phyloP scores from a whole-genome alignment of 225 moss, liverwort and hornwort genomes.

The Neckera pumila region DNA sequence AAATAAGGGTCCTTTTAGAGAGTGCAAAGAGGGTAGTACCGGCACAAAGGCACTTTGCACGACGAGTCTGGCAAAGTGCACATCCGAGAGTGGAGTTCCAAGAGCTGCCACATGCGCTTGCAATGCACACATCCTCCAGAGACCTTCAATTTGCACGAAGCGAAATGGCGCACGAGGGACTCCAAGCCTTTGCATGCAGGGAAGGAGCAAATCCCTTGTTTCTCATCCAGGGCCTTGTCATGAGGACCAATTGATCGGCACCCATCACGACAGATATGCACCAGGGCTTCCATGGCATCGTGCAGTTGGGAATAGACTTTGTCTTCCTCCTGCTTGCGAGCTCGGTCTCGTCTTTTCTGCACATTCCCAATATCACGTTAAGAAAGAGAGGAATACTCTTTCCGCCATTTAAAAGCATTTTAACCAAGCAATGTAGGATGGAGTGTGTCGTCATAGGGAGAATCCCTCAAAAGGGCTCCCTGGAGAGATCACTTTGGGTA shows the following conservation, averaged over 20 bases:
- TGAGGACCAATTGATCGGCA: conserved; percentile 60
- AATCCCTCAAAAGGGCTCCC: background rate
- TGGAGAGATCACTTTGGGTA: background rate
- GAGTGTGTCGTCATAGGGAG: background rate
- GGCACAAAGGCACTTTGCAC: conserved; percentile 79
- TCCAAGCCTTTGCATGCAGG: conserved; percentile 73
- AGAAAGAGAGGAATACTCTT: background rate
- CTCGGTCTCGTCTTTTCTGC: conserved; percentile 46
- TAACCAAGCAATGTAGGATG: background rate
- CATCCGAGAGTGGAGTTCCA: conserved; percentile 72
- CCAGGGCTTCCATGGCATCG: conserved; percentile 72
- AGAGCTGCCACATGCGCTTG: conserved; percentile 84
- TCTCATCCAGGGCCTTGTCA: conserved; percentile 39
- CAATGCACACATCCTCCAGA: conserved; percentile 70
- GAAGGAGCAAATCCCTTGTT: conserved; percentile 36
- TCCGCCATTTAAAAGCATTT: background rate
- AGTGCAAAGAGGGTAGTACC: conserved; percentile 14
- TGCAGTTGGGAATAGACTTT: conserved; percentile 64
- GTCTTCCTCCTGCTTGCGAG: conserved; percentile 45
- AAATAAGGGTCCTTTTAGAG: background rate
- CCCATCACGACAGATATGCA: conserved; percentile 73
- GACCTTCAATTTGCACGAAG: conserved; percentile 59
- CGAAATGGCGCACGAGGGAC: conserved; percentile 70
- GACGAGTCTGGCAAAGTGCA: conserved; percentile 25
- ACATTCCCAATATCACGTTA: background rate